A percentile compares a stretch with the other conserved stretches of the same genome.
These are phyloP conservation scores for Neonectria sp. DNA, from an alignment of 2,329 filamentous ascomycete genomes.

Conservation along the genomic window DNA sequence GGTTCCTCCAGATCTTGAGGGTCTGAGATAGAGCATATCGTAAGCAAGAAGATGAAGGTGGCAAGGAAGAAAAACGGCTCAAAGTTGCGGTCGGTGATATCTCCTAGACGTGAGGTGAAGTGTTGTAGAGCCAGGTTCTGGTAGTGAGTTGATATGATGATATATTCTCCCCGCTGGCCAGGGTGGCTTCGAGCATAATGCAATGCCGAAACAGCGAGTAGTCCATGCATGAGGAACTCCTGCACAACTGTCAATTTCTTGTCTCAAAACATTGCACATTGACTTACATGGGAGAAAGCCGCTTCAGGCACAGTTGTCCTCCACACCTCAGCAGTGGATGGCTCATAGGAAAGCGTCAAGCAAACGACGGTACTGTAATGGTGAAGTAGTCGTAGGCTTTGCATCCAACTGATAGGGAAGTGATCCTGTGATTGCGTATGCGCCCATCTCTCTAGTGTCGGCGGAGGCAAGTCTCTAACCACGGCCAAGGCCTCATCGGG, in stretches of 20 bases:
- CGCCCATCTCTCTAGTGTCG: not conserved
- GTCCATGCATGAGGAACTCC: conserved; percentile 37
- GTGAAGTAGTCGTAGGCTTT: conserved; percentile 34
- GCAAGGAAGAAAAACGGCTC: conserved; percentile 37
- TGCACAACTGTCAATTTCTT: not conserved
- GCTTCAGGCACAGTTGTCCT: conserved; percentile 22
- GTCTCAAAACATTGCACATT: no score
- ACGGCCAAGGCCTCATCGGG: not conserved
- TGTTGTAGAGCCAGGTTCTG: conserved; percentile 32
- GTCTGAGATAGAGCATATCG: conserved; percentile 32
- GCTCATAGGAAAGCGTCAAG: conserved; percentile 3
- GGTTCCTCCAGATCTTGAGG: not conserved
- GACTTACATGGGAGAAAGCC: conserved; percentile 32
- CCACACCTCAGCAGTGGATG: conserved; percentile 25
- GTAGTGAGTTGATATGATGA: conserved; percentile 31
- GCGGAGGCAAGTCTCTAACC: not conserved
- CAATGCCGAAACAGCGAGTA: conserved; percentile 30
- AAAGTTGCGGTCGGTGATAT: conserved; percentile 32
- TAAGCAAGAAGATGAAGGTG: conserved; percentile 34
- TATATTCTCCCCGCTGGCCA: conserved; percentile 29
- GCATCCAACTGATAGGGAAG: conserved; percentile 32
- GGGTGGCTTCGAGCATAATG: conserved; percentile 32
- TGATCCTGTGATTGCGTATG: conserved; percentile 2
- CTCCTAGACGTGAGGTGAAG: conserved; percentile 24
- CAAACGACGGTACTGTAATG: conserved; percentile 32